A percentile compares a stretch with the other conserved stretches of the same genome.
Evolutionary conservation across 2,329 filamentous ascomycete genomes (phyloP).

Genomic region (Colletotrichum brevisporum): DNA sequence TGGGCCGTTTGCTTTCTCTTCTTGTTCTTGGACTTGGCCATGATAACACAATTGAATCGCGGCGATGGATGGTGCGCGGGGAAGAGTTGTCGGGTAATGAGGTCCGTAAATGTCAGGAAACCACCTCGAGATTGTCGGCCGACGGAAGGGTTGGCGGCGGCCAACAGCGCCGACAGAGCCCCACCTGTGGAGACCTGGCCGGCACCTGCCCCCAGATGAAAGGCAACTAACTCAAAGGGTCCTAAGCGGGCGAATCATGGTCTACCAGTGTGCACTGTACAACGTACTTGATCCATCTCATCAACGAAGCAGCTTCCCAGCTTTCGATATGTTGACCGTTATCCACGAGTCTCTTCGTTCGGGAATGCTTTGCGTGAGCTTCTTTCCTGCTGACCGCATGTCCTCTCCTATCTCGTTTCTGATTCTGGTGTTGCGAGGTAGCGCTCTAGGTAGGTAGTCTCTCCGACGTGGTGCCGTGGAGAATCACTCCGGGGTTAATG

Average conservation of each 20-base stretch:
- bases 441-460: slow-evolving; percentile 4
- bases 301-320: no score
- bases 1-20: slow-evolving; percentile 61
- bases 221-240: slow-evolving; percentile 2
- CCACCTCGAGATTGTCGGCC: neutral
- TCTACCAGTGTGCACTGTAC: no score
- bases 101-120: neutral
- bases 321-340: no score
- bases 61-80: neutral
- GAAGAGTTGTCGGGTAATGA: neutral
- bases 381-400: neutral
- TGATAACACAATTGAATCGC: slow-evolving; percentile 41
- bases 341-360: no score
- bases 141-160: slow-evolving; percentile 1
- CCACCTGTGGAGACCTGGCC: slow-evolving; percentile 3
- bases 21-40: slow-evolving; percentile 61
- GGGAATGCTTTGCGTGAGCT: neutral
- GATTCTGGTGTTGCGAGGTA: slow-evolving; percentile 3
- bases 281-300: no score
- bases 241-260: neutral
- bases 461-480: slow-evolving; percentile 16
- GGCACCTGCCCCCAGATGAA: neutral
- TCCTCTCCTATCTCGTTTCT: slow-evolving; percentile 6
- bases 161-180: neutral
- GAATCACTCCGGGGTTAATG: slow-evolving; percentile 11